A percentile compares a stretch with the other conserved stretches of the same genome.
Evolutionary conservation across 2,329 filamentous ascomycete species (phyloP).

Genomic region (Tolypocladium ophioglossoides): DNA sequence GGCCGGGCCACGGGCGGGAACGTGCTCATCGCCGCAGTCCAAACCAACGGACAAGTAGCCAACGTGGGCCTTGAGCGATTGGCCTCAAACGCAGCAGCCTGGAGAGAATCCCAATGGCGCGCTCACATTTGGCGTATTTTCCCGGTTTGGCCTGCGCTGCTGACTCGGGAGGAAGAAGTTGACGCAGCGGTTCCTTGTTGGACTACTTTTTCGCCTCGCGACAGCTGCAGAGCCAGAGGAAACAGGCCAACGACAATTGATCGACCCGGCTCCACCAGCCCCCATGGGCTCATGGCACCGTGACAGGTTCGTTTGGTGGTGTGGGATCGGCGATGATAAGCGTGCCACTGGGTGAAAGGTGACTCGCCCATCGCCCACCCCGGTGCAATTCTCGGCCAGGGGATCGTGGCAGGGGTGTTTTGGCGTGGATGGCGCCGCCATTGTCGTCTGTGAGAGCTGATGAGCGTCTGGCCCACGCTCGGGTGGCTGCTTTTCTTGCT

Average conservation of each 20-base stretch:
- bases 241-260: not conserved
- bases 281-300: not conserved
- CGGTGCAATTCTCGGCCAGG: not conserved
- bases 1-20: not conserved
- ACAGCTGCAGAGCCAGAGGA: not conserved
- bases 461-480: not conserved
- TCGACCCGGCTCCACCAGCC: not conserved
- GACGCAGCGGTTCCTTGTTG: too few relatives aligned
- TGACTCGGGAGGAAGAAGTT: not conserved
- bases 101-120: not conserved
- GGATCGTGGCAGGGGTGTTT: too few relatives aligned
- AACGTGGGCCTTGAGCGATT: not conserved
- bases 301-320: not conserved
- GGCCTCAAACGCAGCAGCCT: not conserved
- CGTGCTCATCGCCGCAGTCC: not conserved
- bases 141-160: not conserved
- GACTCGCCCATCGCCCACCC: not conserved
- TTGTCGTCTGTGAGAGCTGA: not conserved
- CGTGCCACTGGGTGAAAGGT: not conserved
- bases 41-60: not conserved
- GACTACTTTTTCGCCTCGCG: not conserved
- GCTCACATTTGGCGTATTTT: not conserved
- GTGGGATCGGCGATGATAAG: not conserved
- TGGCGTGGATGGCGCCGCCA: not conserved
- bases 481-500: not conserved